Conservation (phyloP, 116 monocot species). For the Posidonia oceanica region DNA sequence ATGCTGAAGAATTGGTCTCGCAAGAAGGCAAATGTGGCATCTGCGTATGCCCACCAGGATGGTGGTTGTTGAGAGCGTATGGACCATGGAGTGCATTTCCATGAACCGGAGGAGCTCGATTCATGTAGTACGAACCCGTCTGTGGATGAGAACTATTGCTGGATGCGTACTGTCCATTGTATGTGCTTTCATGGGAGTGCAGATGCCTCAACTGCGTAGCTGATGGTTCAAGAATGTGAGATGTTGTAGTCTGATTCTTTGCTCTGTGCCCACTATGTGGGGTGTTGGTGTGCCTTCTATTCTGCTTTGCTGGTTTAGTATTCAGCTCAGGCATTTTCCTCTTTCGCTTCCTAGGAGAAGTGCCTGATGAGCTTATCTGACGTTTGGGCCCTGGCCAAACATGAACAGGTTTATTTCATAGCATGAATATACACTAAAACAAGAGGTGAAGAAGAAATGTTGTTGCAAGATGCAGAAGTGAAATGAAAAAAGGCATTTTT, state of each 20-base stretch:
- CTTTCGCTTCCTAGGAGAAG: not conserved
- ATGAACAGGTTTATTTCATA: not conserved
- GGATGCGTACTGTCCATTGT: not conserved
- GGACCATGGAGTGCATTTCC: not conserved
- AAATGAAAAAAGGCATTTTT: no score
- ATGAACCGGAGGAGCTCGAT: slow-evolving; percentile 1
- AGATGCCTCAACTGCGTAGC: not conserved
- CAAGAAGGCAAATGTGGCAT: not conserved
- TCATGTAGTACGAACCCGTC: not conserved
- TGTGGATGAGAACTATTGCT: not conserved
- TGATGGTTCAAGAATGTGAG: not conserved
- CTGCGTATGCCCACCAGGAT: no score
- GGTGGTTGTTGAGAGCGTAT: not conserved
- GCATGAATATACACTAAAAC: not conserved
- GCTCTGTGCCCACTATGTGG: not conserved
- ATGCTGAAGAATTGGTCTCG: not conserved
- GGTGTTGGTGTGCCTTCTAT: not conserved
- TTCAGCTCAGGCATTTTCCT: not conserved
- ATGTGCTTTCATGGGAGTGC: not conserved
- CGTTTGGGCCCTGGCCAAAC: not conserved
- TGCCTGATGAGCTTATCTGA: not conserved
- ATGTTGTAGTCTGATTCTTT: no score
- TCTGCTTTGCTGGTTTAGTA: not conserved
- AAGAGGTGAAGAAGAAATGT: not conserved
- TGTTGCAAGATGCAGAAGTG: not conserved